These are phyloP conservation scores for Acacia melanoxylon DNA, from an alignment of 306 rosid species.

Conservation along the genomic window DNA sequence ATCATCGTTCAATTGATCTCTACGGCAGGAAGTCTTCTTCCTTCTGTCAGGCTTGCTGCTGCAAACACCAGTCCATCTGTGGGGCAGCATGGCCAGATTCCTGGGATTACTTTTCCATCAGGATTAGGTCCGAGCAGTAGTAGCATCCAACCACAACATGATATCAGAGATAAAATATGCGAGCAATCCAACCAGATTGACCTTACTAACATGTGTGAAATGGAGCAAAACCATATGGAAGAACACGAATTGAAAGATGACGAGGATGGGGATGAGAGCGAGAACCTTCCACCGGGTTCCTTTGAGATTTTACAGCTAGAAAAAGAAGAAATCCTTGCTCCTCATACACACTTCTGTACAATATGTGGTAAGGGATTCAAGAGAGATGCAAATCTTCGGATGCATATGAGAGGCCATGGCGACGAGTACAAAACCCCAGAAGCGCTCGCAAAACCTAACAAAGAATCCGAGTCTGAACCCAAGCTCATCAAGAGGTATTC, in stretches of 20 bases:
- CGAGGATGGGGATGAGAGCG: slow-evolving; percentile 67
- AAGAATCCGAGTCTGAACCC: slow-evolving; percentile 54
- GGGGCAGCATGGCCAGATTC: slow-evolving; percentile 33
- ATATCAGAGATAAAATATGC: slow-evolving; percentile 35
- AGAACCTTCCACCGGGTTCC: slow-evolving; percentile 77
- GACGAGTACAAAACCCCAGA: slow-evolving; percentile 86
- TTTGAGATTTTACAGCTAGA: slow-evolving; percentile 82
- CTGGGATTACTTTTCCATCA: slow-evolving; percentile 37
- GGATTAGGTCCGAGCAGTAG: slow-evolving; percentile 24
- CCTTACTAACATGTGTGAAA: slow-evolving; percentile 31
- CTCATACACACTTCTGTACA: slow-evolving; percentile 86
- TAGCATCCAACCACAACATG: slow-evolving; percentile 35
- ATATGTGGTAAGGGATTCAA: slow-evolving; percentile 93
- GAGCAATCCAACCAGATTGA: slow-evolving; percentile 50
- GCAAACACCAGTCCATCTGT: slow-evolving; percentile 29
- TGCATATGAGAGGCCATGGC: slow-evolving; percentile 96
- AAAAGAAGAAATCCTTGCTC: slow-evolving; percentile 91
- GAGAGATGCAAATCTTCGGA: slow-evolving; percentile 83
- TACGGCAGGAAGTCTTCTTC: slow-evolving; percentile 83
- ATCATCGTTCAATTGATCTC: slow-evolving; percentile 78
- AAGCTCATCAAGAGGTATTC: slow-evolving; percentile 76
- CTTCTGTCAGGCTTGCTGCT: slow-evolving; percentile 53
- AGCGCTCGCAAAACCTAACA: slow-evolving; percentile 80
- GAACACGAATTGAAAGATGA: slow-evolving; percentile 80
- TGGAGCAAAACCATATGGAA: slow-evolving; percentile 52